Evolutionary conservation across 805 yeast species (phyloP), one percentile per base, ranked within the genome.

Genomic region (Danielia reshetovae): DNA sequence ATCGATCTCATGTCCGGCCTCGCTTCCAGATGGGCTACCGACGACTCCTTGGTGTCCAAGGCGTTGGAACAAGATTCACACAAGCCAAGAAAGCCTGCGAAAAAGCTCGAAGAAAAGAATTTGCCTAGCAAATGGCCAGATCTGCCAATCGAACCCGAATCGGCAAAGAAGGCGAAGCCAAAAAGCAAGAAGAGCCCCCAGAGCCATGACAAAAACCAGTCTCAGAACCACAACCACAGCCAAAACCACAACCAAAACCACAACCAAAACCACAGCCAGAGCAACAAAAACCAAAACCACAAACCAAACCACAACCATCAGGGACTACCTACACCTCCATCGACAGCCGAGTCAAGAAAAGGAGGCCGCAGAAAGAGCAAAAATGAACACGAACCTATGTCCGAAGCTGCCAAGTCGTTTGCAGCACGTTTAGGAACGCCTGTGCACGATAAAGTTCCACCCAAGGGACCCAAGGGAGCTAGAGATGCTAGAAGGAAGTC

Each of bases 21-120:
- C 26, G 54, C 43, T 12, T 55, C 60, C 17, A 57, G 51, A 44
- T 65, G 70, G 70, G 71, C 71, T 10, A 39, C 43, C n/a, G 62
- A 55, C 26, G 57, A 46, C 11, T 38, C 46, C 3, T 44, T 56
- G 29, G 59, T 55, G 5, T 34, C 41, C n/a, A 42, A 48, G 19
- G 62, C 67, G 7, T 33, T 43, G 7, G 30, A 36, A 1, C 60
- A 58, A 32, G 62, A 57, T 28, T 24, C 38, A 4, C 23, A 31
- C 27, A 16, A 34, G n/a, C 16, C 30, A 19, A 7, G 22, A 9
- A 9, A 19, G 9, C 7, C 14, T 12, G 23, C 24, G 12, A 9
- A 24, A 7, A 24, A 24, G 13, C n/a, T 9, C 13, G 13, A 24
- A n/a, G 26, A n/a, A 9, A 24, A 24, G 26, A n/a, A n/a, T n/a